Conservation (phyloP, 768 basidiomycete genomes). For the Lentinula sp. region DNA sequence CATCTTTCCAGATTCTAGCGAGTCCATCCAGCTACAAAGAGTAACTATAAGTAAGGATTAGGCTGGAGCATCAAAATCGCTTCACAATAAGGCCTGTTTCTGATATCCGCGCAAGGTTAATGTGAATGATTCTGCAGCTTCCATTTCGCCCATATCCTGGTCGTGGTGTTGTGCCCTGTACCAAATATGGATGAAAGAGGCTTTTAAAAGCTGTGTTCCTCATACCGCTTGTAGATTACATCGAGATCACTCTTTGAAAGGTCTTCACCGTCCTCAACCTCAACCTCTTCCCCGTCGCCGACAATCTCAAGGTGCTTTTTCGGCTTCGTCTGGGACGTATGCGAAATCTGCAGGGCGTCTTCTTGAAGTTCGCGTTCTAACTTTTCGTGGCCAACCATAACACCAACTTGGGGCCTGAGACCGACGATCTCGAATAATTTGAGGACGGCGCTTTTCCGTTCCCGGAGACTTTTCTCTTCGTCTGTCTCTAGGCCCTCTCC, state of each 20-base stretch:
- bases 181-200: slow-evolving; percentile 4
- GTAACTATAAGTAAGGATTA: background rate
- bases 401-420: slow-evolving; percentile 56
- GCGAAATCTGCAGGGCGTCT: slow-evolving; percentile 29
- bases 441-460: slow-evolving; percentile 71
- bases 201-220: background rate
- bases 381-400: slow-evolving; percentile 25
- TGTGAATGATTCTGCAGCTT: slow-evolving; percentile 72
- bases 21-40: slow-evolving; percentile 78
- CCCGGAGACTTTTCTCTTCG: slow-evolving; percentile 72
- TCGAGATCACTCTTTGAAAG: slow-evolving; percentile 76
- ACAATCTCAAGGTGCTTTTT: slow-evolving; percentile 62
- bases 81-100: slow-evolving; percentile 79
- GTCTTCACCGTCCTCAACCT: slow-evolving; percentile 80
- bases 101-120: slow-evolving; percentile 82
- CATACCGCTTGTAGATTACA: slow-evolving; percentile 77
- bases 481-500: slow-evolving; percentile 76
- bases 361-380: slow-evolving; percentile 28
- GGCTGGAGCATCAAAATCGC: slow-evolving; percentile 15
- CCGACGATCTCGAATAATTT: slow-evolving; percentile 69
- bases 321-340: slow-evolving; percentile 25
- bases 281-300: slow-evolving; percentile 76
- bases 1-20: slow-evolving; percentile 69
- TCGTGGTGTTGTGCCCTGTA: slow-evolving; percentile 82
- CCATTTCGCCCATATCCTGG: slow-evolving; percentile 69